Conservation (phyloP, 23 red algal species). For the Gracilaria vermiculophylla region DNA sequence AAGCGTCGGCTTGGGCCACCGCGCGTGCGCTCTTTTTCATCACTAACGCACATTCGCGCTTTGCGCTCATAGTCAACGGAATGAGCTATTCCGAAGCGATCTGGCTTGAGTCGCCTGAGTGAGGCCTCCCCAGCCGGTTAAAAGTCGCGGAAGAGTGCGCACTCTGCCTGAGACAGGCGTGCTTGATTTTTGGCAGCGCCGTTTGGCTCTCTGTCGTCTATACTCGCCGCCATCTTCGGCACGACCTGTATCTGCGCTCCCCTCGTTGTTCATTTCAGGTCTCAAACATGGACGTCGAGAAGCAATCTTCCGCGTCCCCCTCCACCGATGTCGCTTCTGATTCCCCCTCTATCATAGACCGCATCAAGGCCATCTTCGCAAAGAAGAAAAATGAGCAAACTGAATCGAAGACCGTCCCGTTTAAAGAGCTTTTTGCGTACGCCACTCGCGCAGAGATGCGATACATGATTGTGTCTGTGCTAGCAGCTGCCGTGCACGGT, state of each 20-base stretch:
- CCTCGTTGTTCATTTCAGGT: neutral
- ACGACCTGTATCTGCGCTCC: neutral
- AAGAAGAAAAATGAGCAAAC: slow-evolving; percentile 15
- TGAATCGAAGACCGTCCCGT: slow-evolving; percentile 26
- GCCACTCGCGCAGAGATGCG: slow-evolving; percentile 29
- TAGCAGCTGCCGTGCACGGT: slow-evolving; percentile 71
- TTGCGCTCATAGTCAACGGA: too few species aligned
- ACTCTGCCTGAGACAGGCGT: too few species aligned
- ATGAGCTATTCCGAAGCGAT: too few species aligned
- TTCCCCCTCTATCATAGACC: neutral
- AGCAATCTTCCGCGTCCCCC: neutral
- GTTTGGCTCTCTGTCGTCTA: neutral
- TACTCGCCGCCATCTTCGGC: neutral
- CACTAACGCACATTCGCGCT: too few species aligned
- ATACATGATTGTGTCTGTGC: slow-evolving; percentile 48
- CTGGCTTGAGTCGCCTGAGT: too few species aligned
- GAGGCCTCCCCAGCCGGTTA: too few species aligned
- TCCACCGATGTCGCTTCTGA: neutral
- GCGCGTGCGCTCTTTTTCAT: too few species aligned
- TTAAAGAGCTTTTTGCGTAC: slow-evolving; percentile 60
- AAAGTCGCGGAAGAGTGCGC: too few species aligned
- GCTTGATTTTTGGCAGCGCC: too few species aligned
- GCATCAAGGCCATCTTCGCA: neutral
- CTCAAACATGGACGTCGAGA: neutral
- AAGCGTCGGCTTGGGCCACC: too few species aligned